Conservation (phyloP, 2,329 filamentous ascomycete species). For the Domatiomyces catenatus region DNA sequence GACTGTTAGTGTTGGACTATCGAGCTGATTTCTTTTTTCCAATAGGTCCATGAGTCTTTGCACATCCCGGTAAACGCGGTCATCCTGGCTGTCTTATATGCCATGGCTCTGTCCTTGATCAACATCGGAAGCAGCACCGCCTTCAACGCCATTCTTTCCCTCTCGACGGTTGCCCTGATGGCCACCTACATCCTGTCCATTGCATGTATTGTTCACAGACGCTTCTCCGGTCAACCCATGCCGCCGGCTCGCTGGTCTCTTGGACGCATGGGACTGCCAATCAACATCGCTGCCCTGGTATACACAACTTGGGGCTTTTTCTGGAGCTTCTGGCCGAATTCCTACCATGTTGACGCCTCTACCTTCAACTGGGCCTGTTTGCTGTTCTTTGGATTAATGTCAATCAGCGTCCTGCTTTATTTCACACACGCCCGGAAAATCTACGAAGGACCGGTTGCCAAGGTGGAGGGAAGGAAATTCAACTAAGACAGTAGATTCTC, state of each 20-base stretch:
- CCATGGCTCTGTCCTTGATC: constrained; percentile 7
- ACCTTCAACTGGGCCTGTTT: constrained; percentile 37
- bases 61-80: constrained; percentile 13
- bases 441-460: constrained; percentile 22
- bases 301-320: constrained; percentile 19
- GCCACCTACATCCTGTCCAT: constrained; percentile 37
- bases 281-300: constrained; percentile 23
- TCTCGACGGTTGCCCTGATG: constrained; percentile 33
- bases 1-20: too few species aligned
- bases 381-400: constrained; percentile 28
- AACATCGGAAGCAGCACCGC: constrained; percentile 12
- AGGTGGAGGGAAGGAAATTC: constrained; percentile 10
- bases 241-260: constrained; percentile 32
- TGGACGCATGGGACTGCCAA: constrained; percentile 28
- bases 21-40: too few species aligned
- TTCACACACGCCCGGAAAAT: constrained; percentile 20
- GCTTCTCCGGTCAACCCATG: constrained; percentile 27
- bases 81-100: constrained; percentile 6
- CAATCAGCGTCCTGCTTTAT: constrained; percentile 27
- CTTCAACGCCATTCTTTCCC: constrained; percentile 23
- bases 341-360: constrained; percentile 20
- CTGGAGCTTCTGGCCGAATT: constrained; percentile 21
- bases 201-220: constrained; percentile 30
- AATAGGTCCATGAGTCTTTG: constrained; percentile 6
- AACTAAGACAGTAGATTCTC: too few species aligned